phyloP scores from a whole-genome alignment of 2,329 filamentous ascomycete genomes.

The Geoglossum cookeanum region DNA sequence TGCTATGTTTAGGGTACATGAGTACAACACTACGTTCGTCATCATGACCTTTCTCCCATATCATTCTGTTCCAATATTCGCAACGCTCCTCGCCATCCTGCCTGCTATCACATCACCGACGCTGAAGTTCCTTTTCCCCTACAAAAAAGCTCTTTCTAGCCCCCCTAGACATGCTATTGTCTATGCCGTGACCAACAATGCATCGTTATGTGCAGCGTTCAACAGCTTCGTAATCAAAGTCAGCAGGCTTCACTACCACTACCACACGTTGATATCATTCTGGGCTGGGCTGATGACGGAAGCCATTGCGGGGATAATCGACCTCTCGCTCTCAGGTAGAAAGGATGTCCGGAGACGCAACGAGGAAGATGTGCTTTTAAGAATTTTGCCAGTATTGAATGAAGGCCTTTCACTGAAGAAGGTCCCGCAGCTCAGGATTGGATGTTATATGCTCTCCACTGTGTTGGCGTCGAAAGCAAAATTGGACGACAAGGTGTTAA shows the following conservation, averaged over 20 bases:
- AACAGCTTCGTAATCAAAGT: constrained; percentile 64
- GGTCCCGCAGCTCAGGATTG: constrained; percentile 61
- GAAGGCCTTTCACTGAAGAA: constrained; percentile 59
- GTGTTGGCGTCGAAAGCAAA: constrained; percentile 69
- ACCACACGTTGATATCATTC: constrained; percentile 64
- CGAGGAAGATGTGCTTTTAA: constrained; percentile 57
- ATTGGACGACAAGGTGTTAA: constrained; percentile 61
- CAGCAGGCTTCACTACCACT: constrained; percentile 51
- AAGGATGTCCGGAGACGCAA: constrained; percentile 59
- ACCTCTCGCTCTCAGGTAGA: constrained; percentile 56
- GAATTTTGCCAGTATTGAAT: constrained; percentile 49
- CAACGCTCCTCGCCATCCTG: constrained; percentile 71
- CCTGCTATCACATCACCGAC: constrained; percentile 53
- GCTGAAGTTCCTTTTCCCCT: constrained; percentile 72
- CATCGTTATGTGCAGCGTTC: constrained; percentile 53
- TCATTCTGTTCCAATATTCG: constrained; percentile 69
- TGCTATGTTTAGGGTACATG: constrained; percentile 47
- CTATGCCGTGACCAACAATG: constrained; percentile 62
- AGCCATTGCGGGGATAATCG: constrained; percentile 64
- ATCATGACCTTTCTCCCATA: constrained; percentile 84
- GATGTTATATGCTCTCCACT: constrained; percentile 78
- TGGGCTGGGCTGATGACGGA: constrained; percentile 84
- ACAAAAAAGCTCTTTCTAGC: constrained; percentile 55
- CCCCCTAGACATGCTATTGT: constrained; percentile 69
- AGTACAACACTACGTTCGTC: constrained; percentile 64